Conservation (phyloP, 2,329 filamentous ascomycete genomes). For the Xylariaceae sp. region DNA sequence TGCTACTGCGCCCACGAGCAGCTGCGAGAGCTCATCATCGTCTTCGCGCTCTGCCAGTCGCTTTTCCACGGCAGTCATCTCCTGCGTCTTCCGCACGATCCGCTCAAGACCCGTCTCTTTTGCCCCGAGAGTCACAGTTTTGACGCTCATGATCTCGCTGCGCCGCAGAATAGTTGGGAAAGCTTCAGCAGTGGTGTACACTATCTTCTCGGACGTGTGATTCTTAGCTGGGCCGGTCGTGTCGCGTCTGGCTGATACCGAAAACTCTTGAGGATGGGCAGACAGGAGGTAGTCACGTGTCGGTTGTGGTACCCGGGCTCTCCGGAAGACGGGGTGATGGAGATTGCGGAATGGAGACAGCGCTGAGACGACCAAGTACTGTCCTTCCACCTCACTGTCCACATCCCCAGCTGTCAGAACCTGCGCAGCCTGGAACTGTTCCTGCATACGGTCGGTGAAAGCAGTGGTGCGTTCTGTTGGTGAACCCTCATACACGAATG, state of each 20-base stretch:
- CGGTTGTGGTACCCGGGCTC: slow-evolving; percentile 72
- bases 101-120: slow-evolving; percentile 87
- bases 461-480: slow-evolving; percentile 67
- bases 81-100: slow-evolving; percentile 82
- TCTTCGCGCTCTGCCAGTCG: slow-evolving; percentile 66
- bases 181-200: slow-evolving; percentile 75
- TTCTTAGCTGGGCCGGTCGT: slow-evolving; percentile 62
- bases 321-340: slow-evolving; percentile 75
- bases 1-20: slow-evolving; percentile 67
- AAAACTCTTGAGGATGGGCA: slow-evolving; percentile 70
- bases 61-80: slow-evolving; percentile 70
- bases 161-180: slow-evolving; percentile 88
- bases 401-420: slow-evolving; percentile 63
- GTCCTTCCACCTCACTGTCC: slow-evolving; percentile 78
- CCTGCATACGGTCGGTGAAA: slow-evolving; percentile 88
- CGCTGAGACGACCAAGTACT: slow-evolving; percentile 76
- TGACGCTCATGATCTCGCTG: slow-evolving; percentile 69
- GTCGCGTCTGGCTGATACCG: slow-evolving; percentile 64
- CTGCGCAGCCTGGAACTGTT: slow-evolving; percentile 79
- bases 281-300: slow-evolving; percentile 78
- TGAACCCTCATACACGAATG: slow-evolving; percentile 83
- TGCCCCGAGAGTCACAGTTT: slow-evolving; percentile 60
- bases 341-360: slow-evolving; percentile 79
- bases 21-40: slow-evolving; percentile 59
- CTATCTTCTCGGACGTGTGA: slow-evolving; percentile 73